Evolutionary conservation across 345 rosid genomes (phyloP), one percentile per base, ranked within the genome.

Genomic region (Punica granatum): DNA sequence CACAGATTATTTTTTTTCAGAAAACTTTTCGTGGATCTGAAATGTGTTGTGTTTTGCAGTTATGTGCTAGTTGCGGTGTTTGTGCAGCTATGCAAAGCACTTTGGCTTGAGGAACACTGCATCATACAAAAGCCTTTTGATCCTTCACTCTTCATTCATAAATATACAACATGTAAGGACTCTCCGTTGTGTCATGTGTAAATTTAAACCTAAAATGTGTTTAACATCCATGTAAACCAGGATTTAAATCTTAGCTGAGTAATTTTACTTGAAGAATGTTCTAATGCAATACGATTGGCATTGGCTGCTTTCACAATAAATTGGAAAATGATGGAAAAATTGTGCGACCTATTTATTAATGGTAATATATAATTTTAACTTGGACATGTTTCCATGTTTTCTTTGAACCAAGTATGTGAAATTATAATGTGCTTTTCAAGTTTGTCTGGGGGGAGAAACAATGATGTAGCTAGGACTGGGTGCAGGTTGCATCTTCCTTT

Each of bases 51-150:
- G 59, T 67, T 74, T 72, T 81, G 77, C 91, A 94, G 97, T 65
- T 94, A 89, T 35, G 95, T 86, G 81, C 81, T 94, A 46, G 97
- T 97, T 72, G 90, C 90, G 61, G 91, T 89, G 51, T 91, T 87
- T 82, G 79, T 94, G 82, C 96, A 91, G 83, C 91, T 94, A 37
- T 89, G 97, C 73, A 77, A 88, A 77, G 71, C 73, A 76, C 70
- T 91, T 60, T 84, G 81, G 81, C 79, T 89, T 68, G 80, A 80
- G 6, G 86, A 91, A 14, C 77, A 79, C 39, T 53, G 64, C 59
- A 85, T 86, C 64, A 73, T 83, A 70, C 88, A 83, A 59, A 89
- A 84, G 70, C 90, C 87, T 66, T 81, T 84, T 66, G 97, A 94
- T 73, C 99, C 96, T 76, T 94, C 99, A 46, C 83, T 94, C 64